Evolutionary conservation across 169 alveolate species (phyloP), one percentile per base, ranked within the genome.

Genomic region (Sarcocystis neurona): DNA sequence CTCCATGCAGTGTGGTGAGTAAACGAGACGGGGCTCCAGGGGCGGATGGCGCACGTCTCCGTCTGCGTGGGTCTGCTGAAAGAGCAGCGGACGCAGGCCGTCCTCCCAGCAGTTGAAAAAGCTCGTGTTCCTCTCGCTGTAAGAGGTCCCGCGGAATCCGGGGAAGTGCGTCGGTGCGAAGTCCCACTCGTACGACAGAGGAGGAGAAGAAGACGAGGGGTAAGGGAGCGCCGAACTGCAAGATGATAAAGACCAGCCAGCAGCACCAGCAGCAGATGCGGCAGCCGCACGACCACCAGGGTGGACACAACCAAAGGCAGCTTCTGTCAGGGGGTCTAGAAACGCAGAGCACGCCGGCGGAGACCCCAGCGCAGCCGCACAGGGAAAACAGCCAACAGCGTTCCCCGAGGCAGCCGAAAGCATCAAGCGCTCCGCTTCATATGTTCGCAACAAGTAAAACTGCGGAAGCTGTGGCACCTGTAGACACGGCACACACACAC

Each of bases 1-100:
- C 46, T 72, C 82, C 27, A 72, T 48, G 27, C 37, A 39, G 34
- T 39, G 53, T 18, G 82, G 82, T 39, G 82, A 72, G 53, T 72
- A 72, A 1, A 72, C 82, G 82, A 72, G 82, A 30, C 58, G 23
- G 37, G 82, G 82, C 34, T 72, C 82, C 34, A 72, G 32, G 39
- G 53, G 43, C 39, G 56, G 34, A 30, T 72, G 75, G 8, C 75
- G 10, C 37, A 18, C n/a, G 75, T 63, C 75, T n/a, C 32, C 75
- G 75, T n/a, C n/a, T n/a, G n/a, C n/a, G n/a, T n/a, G n/a, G n/a
- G n/a, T n/a, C n/a, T n/a, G n/a, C n/a, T n/a, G n/a, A n/a, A n/a
- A n/a, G 60, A 50, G 60, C 60, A 10, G 60, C 60, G 60, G 27
- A 8, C 60, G 18, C 60, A 18, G 60, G 27, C 60, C 8, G 60